Percentiles rank a stretch among this genome's conserved stretches.
Conservation (phyloP, 352 stramenopile genomes). For the Phytopythium ostracodes region DNA sequence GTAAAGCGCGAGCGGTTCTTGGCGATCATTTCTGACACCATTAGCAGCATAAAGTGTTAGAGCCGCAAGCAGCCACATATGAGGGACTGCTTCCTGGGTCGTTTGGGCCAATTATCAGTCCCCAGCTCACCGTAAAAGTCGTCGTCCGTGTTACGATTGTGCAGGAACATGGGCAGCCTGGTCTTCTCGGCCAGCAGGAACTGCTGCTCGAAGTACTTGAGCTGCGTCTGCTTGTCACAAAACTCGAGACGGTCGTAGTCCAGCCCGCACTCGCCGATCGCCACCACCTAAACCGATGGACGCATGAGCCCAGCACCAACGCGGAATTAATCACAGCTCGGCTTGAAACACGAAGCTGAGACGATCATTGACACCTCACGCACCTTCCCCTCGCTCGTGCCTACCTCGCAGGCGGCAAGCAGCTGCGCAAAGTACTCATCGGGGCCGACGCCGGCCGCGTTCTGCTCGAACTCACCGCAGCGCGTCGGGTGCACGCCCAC, state of each 20-base stretch:
- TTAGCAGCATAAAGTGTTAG: neutral
- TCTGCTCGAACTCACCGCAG: constrained; percentile 85
- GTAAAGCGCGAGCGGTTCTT: constrained; percentile 65
- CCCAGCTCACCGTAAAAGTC: constrained; percentile 83
- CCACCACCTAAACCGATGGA: constrained; percentile 66
- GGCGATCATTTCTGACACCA: constrained; percentile 55
- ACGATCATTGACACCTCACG: neutral
- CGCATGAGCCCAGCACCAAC: neutral
- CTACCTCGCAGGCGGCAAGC: constrained; percentile 49
- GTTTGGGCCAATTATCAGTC: too few relatives aligned
- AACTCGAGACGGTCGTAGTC: constrained; percentile 98
- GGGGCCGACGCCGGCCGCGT: constrained; percentile 38
- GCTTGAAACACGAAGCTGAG: neutral
- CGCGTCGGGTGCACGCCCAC: constrained; percentile 92
- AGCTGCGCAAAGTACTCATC: constrained; percentile 65
- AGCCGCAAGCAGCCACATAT: neutral
- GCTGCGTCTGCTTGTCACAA: constrained; percentile 88
- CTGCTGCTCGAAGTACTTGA: constrained; percentile 92
- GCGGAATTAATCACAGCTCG: neutral
- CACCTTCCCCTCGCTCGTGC: constrained; percentile 37
- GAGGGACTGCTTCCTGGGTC: too few relatives aligned
- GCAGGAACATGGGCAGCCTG: constrained; percentile 94
- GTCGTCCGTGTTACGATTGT: constrained; percentile 92
- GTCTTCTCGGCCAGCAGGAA: constrained; percentile 85
- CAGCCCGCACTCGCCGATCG: constrained; percentile 95